Conservation (phyloP, 2,329 filamentous ascomycete species). For the Ophiosphaerella narmari region DNA sequence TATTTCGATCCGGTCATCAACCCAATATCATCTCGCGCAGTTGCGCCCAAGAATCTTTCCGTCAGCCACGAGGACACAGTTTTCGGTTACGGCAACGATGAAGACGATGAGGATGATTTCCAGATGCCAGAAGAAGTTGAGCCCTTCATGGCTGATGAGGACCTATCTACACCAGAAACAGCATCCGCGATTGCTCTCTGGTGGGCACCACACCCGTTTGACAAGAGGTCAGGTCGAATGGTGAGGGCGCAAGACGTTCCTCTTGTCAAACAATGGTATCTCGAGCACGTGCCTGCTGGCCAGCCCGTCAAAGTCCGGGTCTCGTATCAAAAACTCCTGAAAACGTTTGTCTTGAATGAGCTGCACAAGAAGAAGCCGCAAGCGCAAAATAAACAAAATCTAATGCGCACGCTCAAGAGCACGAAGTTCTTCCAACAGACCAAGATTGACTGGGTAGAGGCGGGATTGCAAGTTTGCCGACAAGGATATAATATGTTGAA, state of each 20-base stretch:
- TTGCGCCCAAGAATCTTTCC: constrained; percentile 92
- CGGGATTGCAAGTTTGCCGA: constrained; percentile 94
- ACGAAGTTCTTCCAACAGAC: constrained; percentile 99
- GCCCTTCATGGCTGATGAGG: constrained; percentile 88
- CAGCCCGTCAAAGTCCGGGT: constrained; percentile 97
- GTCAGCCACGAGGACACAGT: constrained; percentile 92
- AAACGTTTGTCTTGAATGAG: constrained; percentile 95
- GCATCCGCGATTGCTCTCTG: constrained; percentile 89
- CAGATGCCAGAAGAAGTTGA: constrained; percentile 78
- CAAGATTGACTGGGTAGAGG: constrained; percentile 98
- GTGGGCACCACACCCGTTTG: constrained; percentile 98
- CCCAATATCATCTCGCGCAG: constrained; percentile 91
- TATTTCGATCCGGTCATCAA: constrained; percentile 99
- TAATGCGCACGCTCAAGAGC: constrained; percentile 86
- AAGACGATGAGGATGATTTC: constrained; percentile 84
- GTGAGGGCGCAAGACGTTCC: constrained; percentile 96
- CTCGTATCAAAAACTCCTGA: constrained; percentile 96
- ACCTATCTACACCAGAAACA: constrained; percentile 86
- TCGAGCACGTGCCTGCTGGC: constrained; percentile 89
- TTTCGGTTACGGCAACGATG: constrained; percentile 79
- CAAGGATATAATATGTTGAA: constrained; percentile 99
- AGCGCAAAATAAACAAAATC: constrained; percentile 90
- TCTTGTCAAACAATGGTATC: constrained; percentile 96
- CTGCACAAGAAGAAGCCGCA: constrained; percentile 95
- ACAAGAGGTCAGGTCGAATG: constrained; percentile 92